Evolutionary conservation across 148 eudicot species (phyloP).

Genomic region (Chenopodium album): DNA sequence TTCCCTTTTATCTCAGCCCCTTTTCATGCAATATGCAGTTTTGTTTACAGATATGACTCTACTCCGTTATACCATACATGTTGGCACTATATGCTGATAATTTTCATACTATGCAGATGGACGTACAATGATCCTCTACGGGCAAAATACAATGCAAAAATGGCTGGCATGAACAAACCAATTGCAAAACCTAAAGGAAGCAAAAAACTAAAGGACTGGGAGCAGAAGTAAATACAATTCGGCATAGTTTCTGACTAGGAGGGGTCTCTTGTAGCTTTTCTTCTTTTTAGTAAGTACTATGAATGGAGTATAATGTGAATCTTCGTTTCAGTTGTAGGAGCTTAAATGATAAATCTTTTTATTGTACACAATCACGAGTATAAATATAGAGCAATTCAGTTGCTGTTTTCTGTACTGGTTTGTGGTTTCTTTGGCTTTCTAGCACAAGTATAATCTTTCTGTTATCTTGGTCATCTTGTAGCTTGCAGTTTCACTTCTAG

Average conservation of each 20-base stretch:
- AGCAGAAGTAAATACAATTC: conserved; percentile 23
- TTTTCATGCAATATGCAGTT: not conserved
- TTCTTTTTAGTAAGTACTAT: not conserved
- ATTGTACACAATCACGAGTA: not conserved
- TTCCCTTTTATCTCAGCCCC: not conserved
- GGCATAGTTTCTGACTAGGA: not conserved
- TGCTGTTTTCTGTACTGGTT: not conserved
- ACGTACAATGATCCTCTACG: conserved; percentile 63
- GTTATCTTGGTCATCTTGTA: too few species aligned
- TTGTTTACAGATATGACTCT: not conserved
- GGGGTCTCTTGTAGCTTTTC: not conserved
- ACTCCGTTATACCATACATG: not conserved
- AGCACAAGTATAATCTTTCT: not conserved
- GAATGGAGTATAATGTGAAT: not conserved
- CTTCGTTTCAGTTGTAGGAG: not conserved
- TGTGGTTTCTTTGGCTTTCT: not conserved
- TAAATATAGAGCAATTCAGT: not conserved
- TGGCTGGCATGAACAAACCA: conserved; percentile 71
- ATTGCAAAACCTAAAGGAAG: conserved; percentile 70
- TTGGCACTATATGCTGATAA: not conserved
- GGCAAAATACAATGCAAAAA: conserved; percentile 65
- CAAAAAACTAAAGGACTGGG: conserved; percentile 73
- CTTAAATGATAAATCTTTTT: not conserved
- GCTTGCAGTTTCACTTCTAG: too few species aligned
- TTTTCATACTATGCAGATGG: conserved; percentile 50